Base-by-base conservation (phyloP, 2,329 filamentous ascomycete genomes). In the Microcera coccophila region DNA sequence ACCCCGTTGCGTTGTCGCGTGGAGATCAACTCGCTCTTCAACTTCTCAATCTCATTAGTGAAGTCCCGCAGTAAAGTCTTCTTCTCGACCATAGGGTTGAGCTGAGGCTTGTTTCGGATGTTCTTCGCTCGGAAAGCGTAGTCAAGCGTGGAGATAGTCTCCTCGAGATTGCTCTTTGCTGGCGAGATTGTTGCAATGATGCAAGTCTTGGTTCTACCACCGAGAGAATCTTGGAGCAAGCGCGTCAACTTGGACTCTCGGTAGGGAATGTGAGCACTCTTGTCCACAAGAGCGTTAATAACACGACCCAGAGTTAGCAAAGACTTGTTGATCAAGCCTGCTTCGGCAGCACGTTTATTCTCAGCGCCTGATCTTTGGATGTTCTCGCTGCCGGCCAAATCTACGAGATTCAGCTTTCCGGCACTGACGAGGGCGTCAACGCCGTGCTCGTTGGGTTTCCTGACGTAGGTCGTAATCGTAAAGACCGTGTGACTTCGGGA, bases 121-220 rank as follows among this genome's bases (percentile, higher is more conserved):
- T 98, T 97, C 73, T 98, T 98, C 14, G 93, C 93, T 36, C 93
- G 81, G 69, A 97, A 97, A 10, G 93, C 94, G 62, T 98, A 98
- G 64, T 98, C 93, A 2, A 98, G 76, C 0, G 94, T 98, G 1
- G 93, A 97, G 47, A 98, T 97, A 0, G 94, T 98, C 66, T 98
- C 93, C 61, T 98, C 93, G 2, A 98, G 74, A 57, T 97, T 98
- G 66, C 85, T 90, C 66, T 93, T 94, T 7, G 90, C 89, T 1
- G 93, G 90, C 3, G 93, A 97, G 31, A 98, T 79, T 1, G 93
- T 98, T 5, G 93, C 93, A 59, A 98, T 97, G 53, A 98, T 98
- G 71, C 93, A 98, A 0, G 93, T 98, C 63, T 98, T 98, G 2
- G 94, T 98, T 39, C 86, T 82, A 3, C 93, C 93, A 48, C 93